Conservation (phyloP, 345 rosid species). For the Brassica carinata region DNA sequence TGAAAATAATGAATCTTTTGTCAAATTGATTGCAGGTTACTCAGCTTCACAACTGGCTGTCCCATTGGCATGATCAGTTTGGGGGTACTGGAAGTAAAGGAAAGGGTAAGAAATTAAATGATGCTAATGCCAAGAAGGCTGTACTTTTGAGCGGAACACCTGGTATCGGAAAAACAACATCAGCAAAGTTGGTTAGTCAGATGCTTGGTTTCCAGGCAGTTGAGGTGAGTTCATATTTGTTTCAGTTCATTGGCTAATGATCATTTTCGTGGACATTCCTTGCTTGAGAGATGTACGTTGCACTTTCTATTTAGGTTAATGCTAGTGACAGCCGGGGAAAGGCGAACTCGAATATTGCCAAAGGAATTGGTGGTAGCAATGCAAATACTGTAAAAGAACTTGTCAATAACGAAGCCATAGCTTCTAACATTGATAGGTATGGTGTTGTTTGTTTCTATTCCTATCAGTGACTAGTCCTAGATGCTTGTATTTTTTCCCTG, state of each 20-base stretch:
- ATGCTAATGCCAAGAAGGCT: slow-evolving; percentile 75
- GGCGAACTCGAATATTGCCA: slow-evolving; percentile 74
- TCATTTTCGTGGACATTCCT: slow-evolving; percentile 24
- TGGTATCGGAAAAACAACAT: slow-evolving; percentile 94
- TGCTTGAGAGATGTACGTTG: background rate
- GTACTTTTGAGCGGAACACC: slow-evolving; percentile 91
- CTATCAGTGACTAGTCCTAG: slow-evolving; percentile 6
- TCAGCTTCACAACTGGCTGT: slow-evolving; percentile 88
- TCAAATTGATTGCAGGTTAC: slow-evolving; percentile 60
- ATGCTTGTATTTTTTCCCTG: slow-evolving; percentile 26
- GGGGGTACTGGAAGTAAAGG: slow-evolving; percentile 65
- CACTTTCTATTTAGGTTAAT: slow-evolving; percentile 61
- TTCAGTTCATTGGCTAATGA: slow-evolving; percentile 1
- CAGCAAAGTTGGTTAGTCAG: slow-evolving; percentile 87
- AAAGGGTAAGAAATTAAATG: slow-evolving; percentile 76
- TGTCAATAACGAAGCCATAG: slow-evolving; percentile 82
- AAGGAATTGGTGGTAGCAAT: slow-evolving; percentile 96
- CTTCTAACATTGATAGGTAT: slow-evolving; percentile 63
- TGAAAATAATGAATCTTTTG: slow-evolving; percentile 27
- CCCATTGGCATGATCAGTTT: slow-evolving; percentile 76
- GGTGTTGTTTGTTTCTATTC: slow-evolving; percentile 23
- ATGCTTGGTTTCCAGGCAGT: slow-evolving; percentile 93
- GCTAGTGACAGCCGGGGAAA: slow-evolving; percentile 99
- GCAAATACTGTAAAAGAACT: slow-evolving; percentile 94
- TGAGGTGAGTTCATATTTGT: slow-evolving; percentile 57